Evolutionary conservation across 164 flowering plant genomes (phyloP).

Genomic region (Umbellularia californica): DNA sequence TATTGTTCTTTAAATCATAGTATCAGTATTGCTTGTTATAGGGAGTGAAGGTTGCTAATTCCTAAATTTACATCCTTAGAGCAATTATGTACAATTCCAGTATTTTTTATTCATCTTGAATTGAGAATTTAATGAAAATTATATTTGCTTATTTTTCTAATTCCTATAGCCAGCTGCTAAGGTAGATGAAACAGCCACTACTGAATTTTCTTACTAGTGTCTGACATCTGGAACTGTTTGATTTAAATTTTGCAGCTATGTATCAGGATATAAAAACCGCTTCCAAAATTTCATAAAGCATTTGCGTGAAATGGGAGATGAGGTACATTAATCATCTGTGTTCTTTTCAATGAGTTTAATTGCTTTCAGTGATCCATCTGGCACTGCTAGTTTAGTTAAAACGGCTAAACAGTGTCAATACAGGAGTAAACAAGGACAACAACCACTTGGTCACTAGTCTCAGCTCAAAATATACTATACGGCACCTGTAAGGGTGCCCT

Average conservation of each 20-base stretch:
- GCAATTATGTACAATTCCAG: neutral
- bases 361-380: neutral
- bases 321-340: slow-evolving; percentile 42
- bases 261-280: slow-evolving; percentile 93
- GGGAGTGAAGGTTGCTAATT: too few relatives aligned
- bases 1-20: neutral
- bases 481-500: too few relatives aligned
- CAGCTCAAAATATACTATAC: too few relatives aligned
- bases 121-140: neutral
- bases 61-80: too few relatives aligned
- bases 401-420: neutral
- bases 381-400: neutral
- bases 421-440: neutral
- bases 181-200: neutral
- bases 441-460: too few relatives aligned
- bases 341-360: slow-evolving; percentile 1
- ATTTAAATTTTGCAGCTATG: slow-evolving; percentile 59
- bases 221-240: slow-evolving; percentile 5
- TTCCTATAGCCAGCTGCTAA: neutral
- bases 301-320: slow-evolving; percentile 98
- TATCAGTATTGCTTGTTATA: too few relatives aligned
- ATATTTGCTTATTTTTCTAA: neutral
- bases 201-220: neutral
- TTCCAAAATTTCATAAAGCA: slow-evolving; percentile 92
- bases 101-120: neutral